Evolutionary conservation across 371 early-diverging fungal genomes (phyloP), one percentile per base, ranked within the genome.

Genomic region (Nosema bombycis): DNA sequence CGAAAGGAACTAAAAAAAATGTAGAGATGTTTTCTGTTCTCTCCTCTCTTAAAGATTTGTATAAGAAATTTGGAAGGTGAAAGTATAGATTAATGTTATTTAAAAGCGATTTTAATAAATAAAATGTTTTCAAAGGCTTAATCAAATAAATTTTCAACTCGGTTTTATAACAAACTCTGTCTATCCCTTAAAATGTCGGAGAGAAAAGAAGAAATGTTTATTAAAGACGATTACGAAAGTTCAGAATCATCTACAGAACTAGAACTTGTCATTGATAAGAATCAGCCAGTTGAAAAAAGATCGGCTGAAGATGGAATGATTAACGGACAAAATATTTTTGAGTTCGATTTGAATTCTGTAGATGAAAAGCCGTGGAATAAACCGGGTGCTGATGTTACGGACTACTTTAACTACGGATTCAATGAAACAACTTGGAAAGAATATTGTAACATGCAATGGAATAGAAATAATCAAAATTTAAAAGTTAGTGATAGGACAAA

Each of bases 391-490:
- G 96, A 96, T 86, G 89, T 95, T 33, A 94, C 94, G 1, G 97
- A 96, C 84, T 96, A 94, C 85, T 96, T 96, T 87, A 96, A 96
- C 83, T 96, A 93, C 86, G 96, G 96, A 4, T 96, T 96, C 83
- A 92, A 92, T 78, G 95, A 96, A 84, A 84, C 86, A 1, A 92
- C 92, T 21, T 96, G 97, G 97, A 88, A 90, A 75, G 88, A 89
- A 18, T 96, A 95, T 85, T 90, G 91, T 78, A 87, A 87, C 18
- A 93, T 91, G 83, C 95, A 96, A 86, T 91, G 91, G 83, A 87
- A 89, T 28, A 75, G 75, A 6, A 73, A 79, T 26, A 80, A 77
- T 46, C 46, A 46, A 6, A 46, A 46, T 46, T 18, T 10, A 46
- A 46, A 46, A 18, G 18, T 10, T 18, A 46, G 18, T 18, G n/a